phyloP scores from a whole-genome alignment of 2,329 filamentous ascomycete genomes.

The Pseudodiploospora longispora region DNA sequence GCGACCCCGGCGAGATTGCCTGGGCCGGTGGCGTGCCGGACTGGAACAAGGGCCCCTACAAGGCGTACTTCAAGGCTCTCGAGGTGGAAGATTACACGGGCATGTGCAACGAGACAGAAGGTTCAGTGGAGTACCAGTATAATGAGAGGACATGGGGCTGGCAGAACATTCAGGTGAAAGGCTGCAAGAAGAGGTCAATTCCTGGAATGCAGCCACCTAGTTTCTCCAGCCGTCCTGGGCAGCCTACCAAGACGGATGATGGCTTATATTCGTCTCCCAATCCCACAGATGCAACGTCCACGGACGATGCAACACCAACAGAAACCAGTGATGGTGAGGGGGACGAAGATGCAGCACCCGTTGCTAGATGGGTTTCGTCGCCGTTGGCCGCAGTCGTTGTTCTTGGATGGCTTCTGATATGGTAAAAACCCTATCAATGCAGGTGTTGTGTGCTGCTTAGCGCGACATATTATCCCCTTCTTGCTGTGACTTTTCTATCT shows the following conservation, averaged over 20 bases:
- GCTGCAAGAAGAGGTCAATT: conserved; percentile 15
- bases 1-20: conserved; percentile 50
- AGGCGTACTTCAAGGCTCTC: conserved; percentile 17
- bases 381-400: conserved; percentile 9
- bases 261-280: not conserved
- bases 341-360: conserved; percentile 6
- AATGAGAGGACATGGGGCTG: conserved; percentile 19
- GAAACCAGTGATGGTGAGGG: conserved; percentile 1
- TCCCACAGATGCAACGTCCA: not conserved
- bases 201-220: conserved; percentile 5
- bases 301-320: not conserved
- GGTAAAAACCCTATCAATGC: not conserved
- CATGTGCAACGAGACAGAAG: conserved; percentile 15
- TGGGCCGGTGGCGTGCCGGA: conserved; percentile 55
- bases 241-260: not conserved
- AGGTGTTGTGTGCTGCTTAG: no score
- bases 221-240: not conserved
- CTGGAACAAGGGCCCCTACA: conserved; percentile 19
- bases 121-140: conserved; percentile 20
- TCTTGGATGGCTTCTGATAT: conserved; percentile 10
- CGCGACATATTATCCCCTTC: no score
- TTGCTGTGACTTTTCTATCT: no score
- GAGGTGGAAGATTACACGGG: conserved; percentile 22
- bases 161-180: conserved; percentile 20
- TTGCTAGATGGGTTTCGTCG: conserved; percentile 5